These are phyloP conservation scores for Diplodia scrobiculata DNA, from an alignment of 2,329 filamentous ascomycete genomes.

Conservation along the genomic window DNA sequence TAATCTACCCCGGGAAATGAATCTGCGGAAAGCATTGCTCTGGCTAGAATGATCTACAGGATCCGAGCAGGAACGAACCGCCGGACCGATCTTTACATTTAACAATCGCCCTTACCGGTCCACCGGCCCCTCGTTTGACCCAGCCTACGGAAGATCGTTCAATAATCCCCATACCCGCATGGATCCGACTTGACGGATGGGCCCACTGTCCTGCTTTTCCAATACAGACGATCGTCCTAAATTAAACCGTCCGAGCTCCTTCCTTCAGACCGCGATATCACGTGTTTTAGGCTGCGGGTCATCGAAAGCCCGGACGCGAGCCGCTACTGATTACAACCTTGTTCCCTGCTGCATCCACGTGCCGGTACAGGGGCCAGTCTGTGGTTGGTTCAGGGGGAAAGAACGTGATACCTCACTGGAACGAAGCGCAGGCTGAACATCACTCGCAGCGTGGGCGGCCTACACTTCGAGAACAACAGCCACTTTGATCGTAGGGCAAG, in stretches of 20 bases:
- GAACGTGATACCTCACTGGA: neutral
- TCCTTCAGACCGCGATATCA: constrained; percentile 18
- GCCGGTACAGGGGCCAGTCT: neutral
- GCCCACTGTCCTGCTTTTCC: constrained; percentile 7
- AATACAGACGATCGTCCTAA: constrained; percentile 5
- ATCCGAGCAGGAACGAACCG: neutral
- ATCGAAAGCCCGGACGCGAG: constrained; percentile 19
- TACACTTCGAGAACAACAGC: neutral
- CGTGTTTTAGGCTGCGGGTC: constrained; percentile 20
- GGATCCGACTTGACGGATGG: constrained; percentile 8
- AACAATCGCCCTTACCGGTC: neutral
- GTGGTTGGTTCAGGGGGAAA: neutral
- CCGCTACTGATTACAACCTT: constrained; percentile 17
- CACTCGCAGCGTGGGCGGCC: neutral
- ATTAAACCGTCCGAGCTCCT: constrained; percentile 22
- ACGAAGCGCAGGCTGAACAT: constrained; percentile 3
- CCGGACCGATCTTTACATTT: neutral
- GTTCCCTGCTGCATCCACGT: constrained; percentile 19
- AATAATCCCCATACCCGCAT: neutral
- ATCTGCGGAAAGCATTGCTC: neutral
- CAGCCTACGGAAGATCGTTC: constrained; percentile 9
- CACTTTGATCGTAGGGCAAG: neutral
- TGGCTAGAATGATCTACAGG: neutral
- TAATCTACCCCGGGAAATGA: neutral
- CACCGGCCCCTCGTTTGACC: constrained; percentile 1